Base-by-base conservation (phyloP, 148 eudicot species). In the Talinum fruticosum region DNA sequence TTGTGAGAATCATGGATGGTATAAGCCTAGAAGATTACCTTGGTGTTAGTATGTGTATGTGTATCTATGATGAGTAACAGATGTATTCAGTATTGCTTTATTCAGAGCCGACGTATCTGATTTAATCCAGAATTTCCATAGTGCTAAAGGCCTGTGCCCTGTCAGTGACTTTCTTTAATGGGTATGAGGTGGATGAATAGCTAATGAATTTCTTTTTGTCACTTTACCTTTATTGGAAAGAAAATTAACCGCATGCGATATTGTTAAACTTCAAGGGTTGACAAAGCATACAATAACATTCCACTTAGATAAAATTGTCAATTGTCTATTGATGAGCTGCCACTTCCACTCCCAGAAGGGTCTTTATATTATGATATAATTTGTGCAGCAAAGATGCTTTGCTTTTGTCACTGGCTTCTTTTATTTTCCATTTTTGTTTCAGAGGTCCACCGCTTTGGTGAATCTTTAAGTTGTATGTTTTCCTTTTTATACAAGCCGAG, bases 221-320 rank as follows among this genome's bases (percentile, higher is more conserved):
- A 71, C 75, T 72, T 79, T 71, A 73, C 85, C 75, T 54, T 61
- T 83, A 57, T 45, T 83, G 71, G 86, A 72, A 83, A 83, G 66
- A 80, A 76, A 83, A 76, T 76, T 57, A 36, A 66, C 66, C 61
- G 28, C 72, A 72, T 28, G 53, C 70, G 29, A 30, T 73, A 45
- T 47, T 61, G 70, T 79, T 82, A 47, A 75, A 37, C 38, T 69
- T 71, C 49, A 53, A 72, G 62, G 71, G 30, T 28, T 28, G 33
- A 28, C 33, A 62, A 62, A 62, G 66, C 76, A 28, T 72, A 81
- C 49, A 74, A 77, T 76, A 71, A 29, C 77, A 80, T 78, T 86
- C 78, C 79, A 83, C 69, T 78, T 65, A 41, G 78, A 75, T 81
- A 30, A 64, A 21, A 34, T 64, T 78, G 28, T 81, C 61, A 77